Evolutionary conservation across 2,329 filamentous ascomycete genomes (phyloP), one percentile per base, ranked within the genome.

Genomic region (Grosmannia huntii): DNA sequence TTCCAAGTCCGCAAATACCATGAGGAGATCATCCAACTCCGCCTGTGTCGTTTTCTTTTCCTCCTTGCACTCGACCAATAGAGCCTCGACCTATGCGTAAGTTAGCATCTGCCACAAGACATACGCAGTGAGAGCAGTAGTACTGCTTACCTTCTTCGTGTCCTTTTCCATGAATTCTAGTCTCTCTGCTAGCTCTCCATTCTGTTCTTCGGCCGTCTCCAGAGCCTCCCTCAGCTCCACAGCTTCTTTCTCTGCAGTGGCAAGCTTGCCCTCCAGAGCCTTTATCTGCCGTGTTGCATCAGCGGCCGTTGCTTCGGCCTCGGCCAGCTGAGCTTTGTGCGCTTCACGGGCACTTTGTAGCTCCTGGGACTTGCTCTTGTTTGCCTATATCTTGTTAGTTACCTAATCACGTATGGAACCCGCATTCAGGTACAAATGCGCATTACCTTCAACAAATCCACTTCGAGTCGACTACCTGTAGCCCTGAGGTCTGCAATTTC

Each of bases 1-100:
- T 70, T 94, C 89, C 21, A 90, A 68, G 67, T 94, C 89, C 16
- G 82, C 84, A 70, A 91, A 89, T 5, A 94, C 85, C 73, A 92
- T 87, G 41, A 94, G 73, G 57, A 92, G 75, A 68, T 94, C 89
- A 64, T 94, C 89, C 52, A 92, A 75, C 69, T 94, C 89, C 3
- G 81, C 77, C 67, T 92, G 88, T 5, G 79, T 78, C 1, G 79
- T 72, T 61, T 82, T 77, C 58, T 80, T 83, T 59, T 86, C 83
- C 60, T 82, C 78, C 63, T 84, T 81, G 61, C 81, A 84, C 62
- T 79, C 72, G 52, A 70, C 66, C 19, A 71, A 56, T 27, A 68
- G 64, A 5, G 64, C 60, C 56, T 73, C 67, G 51, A 66, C 62
- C 71, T 75, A 55, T 36, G 14, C 9, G 11, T 3, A 50, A 28